These are phyloP conservation scores for Annulohypoxylon stygium DNA, from an alignment of 495 filamentous ascomycete genomes.

Conservation along the genomic window DNA sequence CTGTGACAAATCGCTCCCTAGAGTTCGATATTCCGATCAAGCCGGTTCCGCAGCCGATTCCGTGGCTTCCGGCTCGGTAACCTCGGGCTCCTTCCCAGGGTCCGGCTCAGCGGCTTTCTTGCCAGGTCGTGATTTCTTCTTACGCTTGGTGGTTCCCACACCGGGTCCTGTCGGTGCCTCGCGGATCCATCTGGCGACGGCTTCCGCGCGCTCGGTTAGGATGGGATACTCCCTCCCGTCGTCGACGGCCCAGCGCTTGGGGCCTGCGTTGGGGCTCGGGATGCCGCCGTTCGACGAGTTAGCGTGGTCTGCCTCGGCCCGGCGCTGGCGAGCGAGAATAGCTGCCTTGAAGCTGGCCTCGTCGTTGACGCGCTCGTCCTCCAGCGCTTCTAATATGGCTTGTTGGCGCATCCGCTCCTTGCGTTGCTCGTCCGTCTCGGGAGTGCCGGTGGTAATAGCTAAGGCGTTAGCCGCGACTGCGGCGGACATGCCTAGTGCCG, in stretches of 20 bases:
- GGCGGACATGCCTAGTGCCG: conserved; percentile 37
- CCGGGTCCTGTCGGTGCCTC: conserved; percentile 67
- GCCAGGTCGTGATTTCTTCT: conserved; percentile 56
- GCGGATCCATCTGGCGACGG: conserved; percentile 75
- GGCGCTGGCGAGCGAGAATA: conserved; percentile 68
- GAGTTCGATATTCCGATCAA: conserved; percentile 1
- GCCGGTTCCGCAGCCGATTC: conserved; percentile 14
- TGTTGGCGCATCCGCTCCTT: conserved; percentile 72
- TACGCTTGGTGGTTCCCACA: conserved; percentile 51
- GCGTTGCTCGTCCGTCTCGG: conserved; percentile 59
- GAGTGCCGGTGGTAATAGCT: conserved; percentile 27
- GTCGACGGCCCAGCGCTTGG: conserved; percentile 73
- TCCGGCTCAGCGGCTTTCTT: conserved; percentile 44
- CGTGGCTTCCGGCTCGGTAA: conserved; percentile 10
- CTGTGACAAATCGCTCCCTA: background rate
- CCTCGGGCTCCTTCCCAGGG: conserved; percentile 24
- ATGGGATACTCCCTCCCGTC: conserved; percentile 77
- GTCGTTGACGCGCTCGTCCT: conserved; percentile 74
- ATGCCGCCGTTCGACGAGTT: conserved; percentile 30
- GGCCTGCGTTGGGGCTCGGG: conserved; percentile 50
- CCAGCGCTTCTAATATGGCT: conserved; percentile 72
- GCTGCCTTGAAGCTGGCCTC: conserved; percentile 73
- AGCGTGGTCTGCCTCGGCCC: conserved; percentile 58
- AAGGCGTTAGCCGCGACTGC: conserved; percentile 38
- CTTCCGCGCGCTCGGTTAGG: conserved; percentile 74